phyloP scores from a whole-genome alignment of 768 basidiomycete genomes.

The Kwoniella botswanensis region DNA sequence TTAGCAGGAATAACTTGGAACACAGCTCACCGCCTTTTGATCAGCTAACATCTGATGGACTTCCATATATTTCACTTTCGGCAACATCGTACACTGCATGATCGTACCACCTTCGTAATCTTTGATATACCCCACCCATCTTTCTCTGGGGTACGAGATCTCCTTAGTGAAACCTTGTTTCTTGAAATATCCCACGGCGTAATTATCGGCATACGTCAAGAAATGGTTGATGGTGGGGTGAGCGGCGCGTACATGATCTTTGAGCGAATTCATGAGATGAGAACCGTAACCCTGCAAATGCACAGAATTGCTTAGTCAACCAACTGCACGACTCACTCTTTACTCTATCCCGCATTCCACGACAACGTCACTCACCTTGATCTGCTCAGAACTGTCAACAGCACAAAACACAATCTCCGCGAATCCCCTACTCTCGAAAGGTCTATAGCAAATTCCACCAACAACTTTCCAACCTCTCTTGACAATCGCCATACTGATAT shows the following conservation, averaged over 20 bases:
- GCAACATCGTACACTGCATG: constrained; percentile 92
- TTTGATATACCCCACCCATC: constrained; percentile 99
- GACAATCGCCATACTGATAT: constrained; percentile 90
- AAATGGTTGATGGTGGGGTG: constrained; percentile 92
- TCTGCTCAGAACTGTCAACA: constrained; percentile 93
- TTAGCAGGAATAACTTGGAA: background rate
- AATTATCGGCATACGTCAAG: constrained; percentile 98
- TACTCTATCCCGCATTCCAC: background rate
- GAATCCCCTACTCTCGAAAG: constrained; percentile 91
- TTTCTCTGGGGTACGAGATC: constrained; percentile 83
- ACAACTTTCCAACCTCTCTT: constrained; percentile 95
- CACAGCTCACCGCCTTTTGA: constrained; percentile 71
- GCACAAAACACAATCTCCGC: constrained; percentile 99
- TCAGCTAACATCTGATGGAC: constrained; percentile 73
- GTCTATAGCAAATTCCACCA: constrained; percentile 95
- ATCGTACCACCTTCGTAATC: constrained; percentile 99
- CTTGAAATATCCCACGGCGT: constrained; percentile 98
- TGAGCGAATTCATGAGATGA: constrained; percentile 98
- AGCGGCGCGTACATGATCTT: constrained; percentile 81
- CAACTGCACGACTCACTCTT: too few relatives aligned
- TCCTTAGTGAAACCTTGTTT: constrained; percentile 99
- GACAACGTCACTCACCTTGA: constrained; percentile 70
- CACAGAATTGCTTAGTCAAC: background rate
- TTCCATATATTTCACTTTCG: constrained; percentile 84
- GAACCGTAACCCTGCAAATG: constrained; percentile 84